Conservation (phyloP, 2,329 filamentous ascomycete species). For the Myriosclerotinia scirpicola region DNA sequence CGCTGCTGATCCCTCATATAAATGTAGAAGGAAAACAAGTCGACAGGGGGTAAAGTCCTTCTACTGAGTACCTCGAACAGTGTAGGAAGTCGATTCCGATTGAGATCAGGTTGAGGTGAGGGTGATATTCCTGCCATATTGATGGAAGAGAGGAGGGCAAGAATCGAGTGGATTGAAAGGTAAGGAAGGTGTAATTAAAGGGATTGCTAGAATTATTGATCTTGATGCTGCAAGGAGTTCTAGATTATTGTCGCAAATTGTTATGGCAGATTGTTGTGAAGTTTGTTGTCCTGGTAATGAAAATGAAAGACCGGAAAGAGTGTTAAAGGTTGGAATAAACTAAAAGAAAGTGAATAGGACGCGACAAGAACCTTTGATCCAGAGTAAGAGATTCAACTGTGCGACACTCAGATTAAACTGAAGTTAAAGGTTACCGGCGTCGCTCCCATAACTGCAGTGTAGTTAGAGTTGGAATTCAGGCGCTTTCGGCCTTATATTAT, state of each 20-base stretch:
- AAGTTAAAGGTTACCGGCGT: constrained; percentile 19
- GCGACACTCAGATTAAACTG: neutral
- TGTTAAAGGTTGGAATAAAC: neutral
- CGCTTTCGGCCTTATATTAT: neutral
- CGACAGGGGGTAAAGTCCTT: constrained; percentile 90
- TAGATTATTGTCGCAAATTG: constrained; percentile 11
- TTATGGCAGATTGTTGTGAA: neutral
- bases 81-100: constrained; percentile 84
- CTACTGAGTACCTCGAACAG: constrained; percentile 95
- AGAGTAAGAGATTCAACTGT: neutral
- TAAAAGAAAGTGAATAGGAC: constrained; percentile 16
- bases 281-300: constrained; percentile 10
- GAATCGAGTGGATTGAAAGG: neutral
- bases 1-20: constrained; percentile 99
- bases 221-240: constrained; percentile 16
- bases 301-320: constrained; percentile 15
- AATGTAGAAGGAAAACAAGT: constrained; percentile 98
- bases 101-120: constrained; percentile 58
- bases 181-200: neutral
- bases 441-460: constrained; percentile 5
- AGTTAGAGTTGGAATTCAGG: neutral
- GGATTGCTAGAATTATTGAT: neutral
- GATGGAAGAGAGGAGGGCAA: neutral
- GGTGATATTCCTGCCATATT: constrained; percentile 44
- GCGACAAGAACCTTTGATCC: constrained; percentile 4